A percentile compares a stretch with the other conserved stretches of the same genome.
phyloP scores from a whole-genome alignment of 2,329 filamentous ascomycete genomes.

The Sclerotiophoma versabilis region DNA sequence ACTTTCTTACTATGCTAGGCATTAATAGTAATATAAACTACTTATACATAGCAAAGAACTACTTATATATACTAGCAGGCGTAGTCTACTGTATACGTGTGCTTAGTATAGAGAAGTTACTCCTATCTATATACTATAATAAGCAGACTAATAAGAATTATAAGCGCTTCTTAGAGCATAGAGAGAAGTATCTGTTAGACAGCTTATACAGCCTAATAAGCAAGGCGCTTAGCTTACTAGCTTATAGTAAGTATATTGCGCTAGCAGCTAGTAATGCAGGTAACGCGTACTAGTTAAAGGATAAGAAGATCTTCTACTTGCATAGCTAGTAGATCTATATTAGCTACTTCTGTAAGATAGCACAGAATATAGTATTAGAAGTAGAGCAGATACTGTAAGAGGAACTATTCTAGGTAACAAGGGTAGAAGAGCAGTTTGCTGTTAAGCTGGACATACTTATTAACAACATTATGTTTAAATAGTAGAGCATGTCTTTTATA shows the following conservation, averaged over 20 bases:
- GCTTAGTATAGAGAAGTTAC: too few relatives aligned
- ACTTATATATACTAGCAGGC: too few relatives aligned
- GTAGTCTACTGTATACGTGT: too few relatives aligned
- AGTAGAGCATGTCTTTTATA: background rate
- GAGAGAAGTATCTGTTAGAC: background rate
- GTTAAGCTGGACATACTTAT: background rate
- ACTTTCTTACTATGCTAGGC: too few relatives aligned
- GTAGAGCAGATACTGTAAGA: too few relatives aligned
- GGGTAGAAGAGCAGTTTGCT: background rate
- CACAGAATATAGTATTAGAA: too few relatives aligned
- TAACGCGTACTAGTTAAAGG: constrained; percentile 1
- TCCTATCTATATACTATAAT: too few relatives aligned
- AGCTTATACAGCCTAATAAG: background rate
- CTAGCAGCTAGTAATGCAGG: background rate
- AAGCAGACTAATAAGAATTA: background rate
- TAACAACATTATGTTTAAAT: background rate
- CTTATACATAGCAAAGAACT: too few relatives aligned
- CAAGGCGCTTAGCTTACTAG: too few relatives aligned
- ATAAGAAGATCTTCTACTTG: background rate
- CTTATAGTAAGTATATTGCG: too few relatives aligned
- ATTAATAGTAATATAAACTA: too few relatives aligned
- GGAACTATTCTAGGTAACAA: background rate
- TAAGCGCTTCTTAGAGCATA: background rate
- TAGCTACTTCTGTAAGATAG: too few relatives aligned
- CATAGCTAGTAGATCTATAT: background rate